Evolutionary conservation across 208 protist genomes (phyloP).

Genomic region (Leishmania braziliensis): DNA sequence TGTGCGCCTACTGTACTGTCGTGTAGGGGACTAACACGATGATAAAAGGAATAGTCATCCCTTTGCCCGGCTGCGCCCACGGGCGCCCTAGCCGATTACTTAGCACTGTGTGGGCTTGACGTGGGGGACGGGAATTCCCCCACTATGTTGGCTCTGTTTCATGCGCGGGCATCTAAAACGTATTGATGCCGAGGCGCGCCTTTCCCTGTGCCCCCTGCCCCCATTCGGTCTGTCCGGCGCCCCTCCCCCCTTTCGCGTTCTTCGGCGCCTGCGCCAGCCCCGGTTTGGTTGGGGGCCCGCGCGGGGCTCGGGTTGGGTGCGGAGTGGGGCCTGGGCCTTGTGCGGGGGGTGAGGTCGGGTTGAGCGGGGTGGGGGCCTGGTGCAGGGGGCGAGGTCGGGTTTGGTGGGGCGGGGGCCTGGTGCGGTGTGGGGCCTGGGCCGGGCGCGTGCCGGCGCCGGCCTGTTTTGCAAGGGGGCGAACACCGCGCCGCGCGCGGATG

Average conservation of each 20-base stretch:
- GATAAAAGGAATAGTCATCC: background rate
- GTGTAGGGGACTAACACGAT: slow-evolving; percentile 12
- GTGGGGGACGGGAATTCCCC: background rate
- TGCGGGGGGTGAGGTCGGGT: too few relatives aligned
- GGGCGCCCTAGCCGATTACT: background rate
- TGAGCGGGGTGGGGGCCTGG: too few relatives aligned
- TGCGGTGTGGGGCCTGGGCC: too few relatives aligned
- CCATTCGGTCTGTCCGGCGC: background rate
- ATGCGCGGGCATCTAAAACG: background rate
- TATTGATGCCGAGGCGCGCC: background rate
- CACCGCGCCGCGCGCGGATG: too few relatives aligned
- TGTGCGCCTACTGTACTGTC: slow-evolving; percentile 27
- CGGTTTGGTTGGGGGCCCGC: too few relatives aligned
- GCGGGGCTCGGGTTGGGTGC: too few relatives aligned
- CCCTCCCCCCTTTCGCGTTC: background rate
- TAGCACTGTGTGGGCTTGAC: background rate
- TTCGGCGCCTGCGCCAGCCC: too few relatives aligned
- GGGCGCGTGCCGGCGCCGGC: too few relatives aligned
- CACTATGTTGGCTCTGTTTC: background rate
- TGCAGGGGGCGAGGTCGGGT: too few relatives aligned
- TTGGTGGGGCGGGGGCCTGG: too few relatives aligned
- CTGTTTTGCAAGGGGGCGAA: too few relatives aligned
- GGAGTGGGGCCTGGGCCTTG: too few relatives aligned
- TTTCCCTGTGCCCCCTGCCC: background rate
- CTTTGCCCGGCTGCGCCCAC: background rate